Conservation (phyloP, 148 eudicot genomes). For the Persicaria maculosa region DNA sequence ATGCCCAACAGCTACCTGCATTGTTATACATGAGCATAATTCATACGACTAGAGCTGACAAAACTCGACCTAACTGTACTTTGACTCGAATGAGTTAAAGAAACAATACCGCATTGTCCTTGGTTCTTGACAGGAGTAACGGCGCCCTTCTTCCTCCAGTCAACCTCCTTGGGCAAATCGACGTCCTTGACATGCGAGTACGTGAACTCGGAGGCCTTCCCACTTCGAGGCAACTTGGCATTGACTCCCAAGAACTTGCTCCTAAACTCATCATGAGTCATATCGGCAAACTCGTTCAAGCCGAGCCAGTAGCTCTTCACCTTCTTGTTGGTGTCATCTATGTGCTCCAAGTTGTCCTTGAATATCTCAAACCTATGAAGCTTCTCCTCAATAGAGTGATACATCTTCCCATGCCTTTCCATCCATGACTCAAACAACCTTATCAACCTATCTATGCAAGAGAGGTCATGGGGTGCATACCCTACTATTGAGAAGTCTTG, state of each 20-base stretch:
- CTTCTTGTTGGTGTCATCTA: constrained; percentile 78
- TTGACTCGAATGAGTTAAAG: not conserved
- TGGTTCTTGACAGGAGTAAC: constrained; percentile 85
- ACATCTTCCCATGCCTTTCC: constrained; percentile 63
- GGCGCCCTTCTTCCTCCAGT: constrained; percentile 88
- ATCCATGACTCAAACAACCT: constrained; percentile 83
- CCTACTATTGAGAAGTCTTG: constrained; percentile 77
- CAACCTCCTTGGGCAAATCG: constrained; percentile 69
- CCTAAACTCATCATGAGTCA: constrained; percentile 93
- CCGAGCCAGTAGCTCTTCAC: constrained; percentile 81
- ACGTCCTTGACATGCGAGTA: constrained; percentile 45
- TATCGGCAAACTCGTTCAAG: constrained; percentile 79
- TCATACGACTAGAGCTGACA: not conserved
- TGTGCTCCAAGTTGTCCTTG: constrained; percentile 81
- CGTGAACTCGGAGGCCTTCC: constrained; percentile 47
- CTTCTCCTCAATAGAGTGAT: constrained; percentile 74
- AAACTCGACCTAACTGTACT: not conserved
- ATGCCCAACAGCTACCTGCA: constrained; percentile 98
- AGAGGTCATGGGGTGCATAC: constrained; percentile 63
- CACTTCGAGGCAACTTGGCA: constrained; percentile 28
- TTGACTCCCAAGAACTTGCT: constrained; percentile 69
- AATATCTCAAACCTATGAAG: constrained; percentile 88
- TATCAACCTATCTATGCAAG: constrained; percentile 49
- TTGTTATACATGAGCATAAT: too few relatives aligned
- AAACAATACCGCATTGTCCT: constrained; percentile 67